Percentiles rank a stretch among this genome's conserved stretches.
These are phyloP conservation scores for Pythium pyrilobum DNA, from an alignment of 352 stramenopile genomes.

Conservation along the genomic window DNA sequence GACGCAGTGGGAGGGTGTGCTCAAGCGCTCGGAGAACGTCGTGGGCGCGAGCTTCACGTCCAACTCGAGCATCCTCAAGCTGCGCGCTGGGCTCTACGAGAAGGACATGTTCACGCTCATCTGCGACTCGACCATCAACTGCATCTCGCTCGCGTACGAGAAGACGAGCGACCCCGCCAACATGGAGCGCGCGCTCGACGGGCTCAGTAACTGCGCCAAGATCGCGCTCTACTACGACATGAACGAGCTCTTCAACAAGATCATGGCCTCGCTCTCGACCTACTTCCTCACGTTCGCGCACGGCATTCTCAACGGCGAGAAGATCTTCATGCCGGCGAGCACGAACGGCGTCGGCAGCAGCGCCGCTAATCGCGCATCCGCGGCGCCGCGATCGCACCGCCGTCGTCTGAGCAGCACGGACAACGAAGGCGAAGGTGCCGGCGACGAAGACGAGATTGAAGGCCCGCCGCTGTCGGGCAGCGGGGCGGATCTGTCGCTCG, in stretches of 20 bases:
- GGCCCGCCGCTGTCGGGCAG: not conserved
- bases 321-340: conserved; percentile 65
- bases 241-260: conserved; percentile 73
- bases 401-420: conserved; percentile 11
- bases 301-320: conserved; percentile 77
- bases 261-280: conserved; percentile 71
- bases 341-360: not conserved
- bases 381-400: too few relatives aligned
- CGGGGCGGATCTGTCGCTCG: not conserved
- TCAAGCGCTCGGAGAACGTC: conserved; percentile 85
- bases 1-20: conserved; percentile 81
- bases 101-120: conserved; percentile 88
- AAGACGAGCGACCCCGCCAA: conserved; percentile 80
- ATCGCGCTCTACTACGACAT: conserved; percentile 86
- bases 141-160: conserved; percentile 75
- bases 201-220: conserved; percentile 77
- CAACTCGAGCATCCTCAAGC: conserved; percentile 80
- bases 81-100: conserved; percentile 78
- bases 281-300: conserved; percentile 86
- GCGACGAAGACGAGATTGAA: conserved; percentile 3
- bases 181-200: conserved; percentile 79
- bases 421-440: conserved; percentile 3
- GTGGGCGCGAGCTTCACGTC: conserved; percentile 85
- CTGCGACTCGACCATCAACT: conserved; percentile 72
- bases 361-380: not conserved